Base-by-base conservation (phyloP, 768 basidiomycete species). In the Tulasnella sp. region DNA sequence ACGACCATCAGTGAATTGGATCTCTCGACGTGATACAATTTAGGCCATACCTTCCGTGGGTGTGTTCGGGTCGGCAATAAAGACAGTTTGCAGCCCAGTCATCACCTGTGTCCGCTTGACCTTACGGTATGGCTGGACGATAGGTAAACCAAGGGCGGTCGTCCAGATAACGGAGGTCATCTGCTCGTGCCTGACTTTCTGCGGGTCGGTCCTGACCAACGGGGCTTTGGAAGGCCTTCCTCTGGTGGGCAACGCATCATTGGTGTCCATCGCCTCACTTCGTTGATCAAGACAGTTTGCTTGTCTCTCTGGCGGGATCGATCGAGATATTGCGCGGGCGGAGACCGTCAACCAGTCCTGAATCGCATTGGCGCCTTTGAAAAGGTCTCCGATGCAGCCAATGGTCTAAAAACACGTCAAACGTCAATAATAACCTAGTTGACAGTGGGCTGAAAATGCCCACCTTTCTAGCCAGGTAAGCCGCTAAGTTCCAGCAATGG, bases 161-260 rank as follows among this genome's bases (percentile, higher is more conserved):
- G 92, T 96, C 96, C 96, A 99, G 27, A 93, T 82, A 4, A 99
- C 90, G 6, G 82, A 76, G 19, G 90, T 85, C 94, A 98, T 97
- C 68, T 92, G 86, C 66, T 94, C 91, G 70, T 84, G 86, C 42
- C 23, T 57, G 42, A 57, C 42, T 14, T 32, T 25, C 12, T 34
- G 29, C 9, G 34, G 23, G 17, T 45, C 37, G n/a, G 21, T 54
- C 19, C 32, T 39, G 3, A n/a, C 29, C 11, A 35, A 31, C 12
- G 12, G 31, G 49, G 34, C 21, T 53, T 53, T 27, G 14, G 34
- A 35, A 12, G 15, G 45, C 19, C 36, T 14, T 52, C 21, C 15
- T 15, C 29, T 11, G 21, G 29, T 1, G 23, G 31, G n/a, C 12
- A 34, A 29, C 32, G 21, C 35, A 4, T 11, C 41, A 25, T 42